These are phyloP conservation scores for Rosa hybrid DNA, from an alignment of 331 rosid genomes.

Conservation along the genomic window DNA sequence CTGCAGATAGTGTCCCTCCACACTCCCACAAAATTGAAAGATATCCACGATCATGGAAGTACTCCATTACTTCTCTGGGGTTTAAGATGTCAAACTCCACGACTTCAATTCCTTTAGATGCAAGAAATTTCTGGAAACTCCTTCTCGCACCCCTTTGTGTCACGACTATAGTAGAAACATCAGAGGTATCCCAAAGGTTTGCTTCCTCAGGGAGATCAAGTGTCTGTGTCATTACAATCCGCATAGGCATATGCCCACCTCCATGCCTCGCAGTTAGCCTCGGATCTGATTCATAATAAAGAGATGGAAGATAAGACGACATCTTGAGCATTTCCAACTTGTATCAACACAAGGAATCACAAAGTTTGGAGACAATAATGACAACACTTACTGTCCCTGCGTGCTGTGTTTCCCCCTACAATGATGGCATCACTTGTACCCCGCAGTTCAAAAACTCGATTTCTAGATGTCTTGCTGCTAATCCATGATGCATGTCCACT, in stretches of 20 bases:
- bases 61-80: conserved; percentile 90
- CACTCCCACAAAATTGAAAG: conserved; percentile 97
- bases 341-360: conserved; percentile 12
- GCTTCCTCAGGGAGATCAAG: conserved; percentile 94
- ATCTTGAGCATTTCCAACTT: conserved; percentile 9
- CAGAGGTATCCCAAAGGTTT: conserved; percentile 75
- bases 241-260: conserved; percentile 84
- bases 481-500: conserved; percentile 90
- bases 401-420: conserved; percentile 93
- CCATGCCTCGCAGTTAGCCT: conserved; percentile 91
- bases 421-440: conserved; percentile 91
- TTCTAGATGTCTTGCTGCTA: conserved; percentile 74
- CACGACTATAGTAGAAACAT: conserved; percentile 83
- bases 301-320: conserved; percentile 1
- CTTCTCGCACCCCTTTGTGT: conserved; percentile 92
- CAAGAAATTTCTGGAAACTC: conserved; percentile 89
- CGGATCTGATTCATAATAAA: conserved; percentile 57
- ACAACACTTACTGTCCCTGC: conserved; percentile 75
- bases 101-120: conserved; percentile 96
- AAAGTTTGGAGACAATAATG: conserved; percentile 10
- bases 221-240: conserved; percentile 73
- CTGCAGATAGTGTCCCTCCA: conserved; percentile 92
- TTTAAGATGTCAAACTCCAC: conserved; percentile 89
- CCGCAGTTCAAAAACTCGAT: conserved; percentile 72
- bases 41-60: conserved; percentile 85